A percentile compares a stretch with the other conserved stretches of the same genome.
phyloP scores from a whole-genome alignment of 2,329 filamentous ascomycete species.

The Nothopassalora personata region DNA sequence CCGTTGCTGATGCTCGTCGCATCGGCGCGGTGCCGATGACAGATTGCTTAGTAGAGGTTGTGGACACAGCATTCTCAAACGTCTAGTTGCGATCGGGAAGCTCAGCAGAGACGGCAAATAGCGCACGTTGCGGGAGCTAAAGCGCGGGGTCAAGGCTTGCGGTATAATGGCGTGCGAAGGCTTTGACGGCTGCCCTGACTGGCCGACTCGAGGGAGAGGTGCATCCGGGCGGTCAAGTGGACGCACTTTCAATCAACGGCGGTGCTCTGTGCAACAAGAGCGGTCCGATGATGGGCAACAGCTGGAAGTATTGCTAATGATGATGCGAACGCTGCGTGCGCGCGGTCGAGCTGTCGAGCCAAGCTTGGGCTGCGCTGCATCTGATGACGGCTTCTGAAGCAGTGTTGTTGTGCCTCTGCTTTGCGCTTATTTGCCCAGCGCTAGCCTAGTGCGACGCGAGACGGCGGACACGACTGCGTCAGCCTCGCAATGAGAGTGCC shows the following conservation, averaged over 20 bases:
- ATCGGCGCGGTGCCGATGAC: background rate
- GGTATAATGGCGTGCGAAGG: conserved; percentile 1
- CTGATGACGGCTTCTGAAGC: background rate
- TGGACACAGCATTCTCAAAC: background rate
- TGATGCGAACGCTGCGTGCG: background rate
- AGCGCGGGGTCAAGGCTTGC: background rate
- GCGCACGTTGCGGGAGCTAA: background rate
- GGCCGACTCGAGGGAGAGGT: background rate
- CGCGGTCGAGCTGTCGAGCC: background rate
- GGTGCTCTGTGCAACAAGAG: background rate
- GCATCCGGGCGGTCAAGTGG: background rate
- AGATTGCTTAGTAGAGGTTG: background rate
- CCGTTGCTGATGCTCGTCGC: background rate
- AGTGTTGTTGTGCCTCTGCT: background rate
- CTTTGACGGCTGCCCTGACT: background rate
- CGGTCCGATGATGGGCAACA: background rate
- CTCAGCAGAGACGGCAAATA: background rate
- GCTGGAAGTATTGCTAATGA: background rate
- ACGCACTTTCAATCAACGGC: background rate
- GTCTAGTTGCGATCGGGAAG: background rate
- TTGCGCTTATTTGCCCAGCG: background rate
- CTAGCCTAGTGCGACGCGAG: background rate
- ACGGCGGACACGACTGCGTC: background rate
- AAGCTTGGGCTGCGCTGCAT: background rate
- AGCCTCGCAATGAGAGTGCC: background rate